Evolutionary conservation across 495 filamentous ascomycete species (phyloP).

Genomic region (Penicillium pulvis): DNA sequence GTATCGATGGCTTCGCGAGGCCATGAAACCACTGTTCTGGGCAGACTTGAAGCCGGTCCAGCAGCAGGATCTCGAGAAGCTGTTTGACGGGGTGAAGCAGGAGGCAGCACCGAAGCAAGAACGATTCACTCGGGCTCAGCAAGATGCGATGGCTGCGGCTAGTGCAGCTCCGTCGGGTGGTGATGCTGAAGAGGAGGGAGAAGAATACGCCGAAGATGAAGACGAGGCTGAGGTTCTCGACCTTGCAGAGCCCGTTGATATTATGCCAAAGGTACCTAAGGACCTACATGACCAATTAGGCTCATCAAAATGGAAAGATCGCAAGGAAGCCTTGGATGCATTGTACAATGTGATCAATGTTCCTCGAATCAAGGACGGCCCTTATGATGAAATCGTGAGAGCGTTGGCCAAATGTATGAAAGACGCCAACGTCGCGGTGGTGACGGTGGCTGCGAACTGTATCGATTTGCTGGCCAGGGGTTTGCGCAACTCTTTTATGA

Average conservation of each 20-base stretch:
- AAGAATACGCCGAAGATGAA: slow-evolving; percentile 68
- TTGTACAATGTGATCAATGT: slow-evolving; percentile 77
- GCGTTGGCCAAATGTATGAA: slow-evolving; percentile 95
- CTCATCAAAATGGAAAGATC: slow-evolving; percentile 97
- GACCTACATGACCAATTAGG: slow-evolving; percentile 79
- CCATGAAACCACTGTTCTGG: slow-evolving; percentile 99
- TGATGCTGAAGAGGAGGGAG: slow-evolving; percentile 46
- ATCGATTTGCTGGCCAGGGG: slow-evolving; percentile 92
- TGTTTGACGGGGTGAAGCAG: slow-evolving; percentile 90
- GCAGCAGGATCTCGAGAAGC: slow-evolving; percentile 88
- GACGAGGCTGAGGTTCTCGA: slow-evolving; percentile 82
- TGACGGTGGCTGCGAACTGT: slow-evolving; percentile 91
- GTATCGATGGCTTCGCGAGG: slow-evolving; percentile 95
- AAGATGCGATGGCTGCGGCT: slow-evolving; percentile 74
- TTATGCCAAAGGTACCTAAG: slow-evolving; percentile 78
- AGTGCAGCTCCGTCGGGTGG: slow-evolving; percentile 60
- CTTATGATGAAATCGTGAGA: slow-evolving; percentile 80
- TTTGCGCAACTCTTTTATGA: slow-evolving; percentile 73
- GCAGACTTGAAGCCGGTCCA: slow-evolving; percentile 93
- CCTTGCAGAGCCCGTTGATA: slow-evolving; percentile 86
- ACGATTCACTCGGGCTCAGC: slow-evolving; percentile 82
- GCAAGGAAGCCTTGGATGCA: slow-evolving; percentile 91
- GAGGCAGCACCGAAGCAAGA: slow-evolving; percentile 89
- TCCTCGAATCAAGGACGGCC: slow-evolving; percentile 88
- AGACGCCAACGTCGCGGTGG: slow-evolving; percentile 95